Conservation (phyloP, 257 asterid species). For the Nicotiana otophora region DNA sequence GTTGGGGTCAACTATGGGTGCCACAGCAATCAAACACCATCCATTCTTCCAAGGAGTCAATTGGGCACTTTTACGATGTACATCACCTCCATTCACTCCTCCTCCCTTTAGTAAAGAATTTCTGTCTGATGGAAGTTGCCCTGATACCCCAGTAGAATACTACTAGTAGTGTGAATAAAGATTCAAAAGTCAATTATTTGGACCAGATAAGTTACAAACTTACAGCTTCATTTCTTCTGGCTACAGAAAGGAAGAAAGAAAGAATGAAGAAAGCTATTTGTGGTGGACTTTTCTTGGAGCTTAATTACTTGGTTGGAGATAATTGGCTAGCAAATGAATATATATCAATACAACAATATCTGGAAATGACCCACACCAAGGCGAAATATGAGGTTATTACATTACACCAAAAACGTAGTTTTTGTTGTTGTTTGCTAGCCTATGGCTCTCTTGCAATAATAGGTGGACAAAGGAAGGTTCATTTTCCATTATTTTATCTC, state of each 20-base stretch:
- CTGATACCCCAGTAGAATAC: constrained; percentile 40
- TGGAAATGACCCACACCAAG: neutral
- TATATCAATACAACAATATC: neutral
- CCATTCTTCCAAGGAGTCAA: constrained; percentile 66
- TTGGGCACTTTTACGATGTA: constrained; percentile 75
- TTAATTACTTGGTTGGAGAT: neutral
- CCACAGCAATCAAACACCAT: constrained; percentile 59
- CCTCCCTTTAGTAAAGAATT: constrained; percentile 37
- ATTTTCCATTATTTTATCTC: neutral
- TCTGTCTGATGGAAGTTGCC: constrained; percentile 39
- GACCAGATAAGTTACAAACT: neutral
- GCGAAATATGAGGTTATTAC: neutral
- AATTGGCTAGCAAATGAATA: neutral
- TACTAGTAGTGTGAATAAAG: constrained; percentile 34
- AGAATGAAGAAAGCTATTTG: neutral
- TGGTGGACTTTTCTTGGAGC: constrained; percentile 1
- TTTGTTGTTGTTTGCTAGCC: constrained; percentile 12
- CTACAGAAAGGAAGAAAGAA: too few species aligned
- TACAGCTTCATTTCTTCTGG: neutral
- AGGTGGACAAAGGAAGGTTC: constrained; percentile 11
- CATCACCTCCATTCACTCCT: constrained; percentile 63
- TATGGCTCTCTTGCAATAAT: neutral
- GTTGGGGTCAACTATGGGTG: constrained; percentile 66
- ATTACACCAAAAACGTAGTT: neutral
- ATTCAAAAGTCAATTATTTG: neutral